phyloP scores from a whole-genome alignment of 345 rosid species.

The Acer yangbiense region DNA sequence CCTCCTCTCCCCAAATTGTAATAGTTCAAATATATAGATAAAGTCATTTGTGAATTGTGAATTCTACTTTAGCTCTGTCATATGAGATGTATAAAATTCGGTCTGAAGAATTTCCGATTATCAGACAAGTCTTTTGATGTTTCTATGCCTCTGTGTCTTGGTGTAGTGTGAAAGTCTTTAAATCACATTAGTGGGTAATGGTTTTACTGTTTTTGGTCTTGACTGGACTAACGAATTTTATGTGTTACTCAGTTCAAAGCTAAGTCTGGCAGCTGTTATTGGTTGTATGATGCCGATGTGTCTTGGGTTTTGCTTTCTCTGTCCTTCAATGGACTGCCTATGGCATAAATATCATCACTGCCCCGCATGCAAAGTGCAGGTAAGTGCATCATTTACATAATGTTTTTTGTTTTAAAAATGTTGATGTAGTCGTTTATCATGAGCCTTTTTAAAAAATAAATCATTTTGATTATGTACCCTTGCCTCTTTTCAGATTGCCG shows the following conservation, averaged over 20 bases:
- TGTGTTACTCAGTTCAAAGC: slow-evolving; percentile 70
- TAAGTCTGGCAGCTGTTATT: slow-evolving; percentile 83
- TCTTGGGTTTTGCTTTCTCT: slow-evolving; percentile 91
- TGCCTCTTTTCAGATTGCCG: slow-evolving; percentile 63
- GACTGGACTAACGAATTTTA: background rate
- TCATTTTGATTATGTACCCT: slow-evolving; percentile 13
- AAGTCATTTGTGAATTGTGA: too few relatives aligned
- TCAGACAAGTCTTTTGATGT: background rate
- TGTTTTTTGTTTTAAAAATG: background rate
- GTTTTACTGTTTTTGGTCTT: background rate
- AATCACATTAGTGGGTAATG: background rate
- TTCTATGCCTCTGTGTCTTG: background rate
- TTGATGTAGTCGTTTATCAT: background rate
- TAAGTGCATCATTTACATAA: slow-evolving; percentile 10
- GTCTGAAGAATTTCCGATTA: background rate
- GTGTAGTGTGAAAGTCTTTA: background rate
- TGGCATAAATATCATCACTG: slow-evolving; percentile 97
- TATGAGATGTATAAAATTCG: background rate
- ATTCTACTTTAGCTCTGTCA: background rate
- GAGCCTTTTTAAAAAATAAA: background rate
- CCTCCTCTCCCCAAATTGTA: too few relatives aligned
- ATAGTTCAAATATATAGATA: too few relatives aligned
- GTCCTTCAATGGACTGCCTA: slow-evolving; percentile 96
- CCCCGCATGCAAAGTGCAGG: slow-evolving; percentile 78
- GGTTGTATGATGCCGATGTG: slow-evolving; percentile 95